Evolutionary conservation across 176 grass and related monocot species (phyloP).

Genomic region (Triticum timopheevii): DNA sequence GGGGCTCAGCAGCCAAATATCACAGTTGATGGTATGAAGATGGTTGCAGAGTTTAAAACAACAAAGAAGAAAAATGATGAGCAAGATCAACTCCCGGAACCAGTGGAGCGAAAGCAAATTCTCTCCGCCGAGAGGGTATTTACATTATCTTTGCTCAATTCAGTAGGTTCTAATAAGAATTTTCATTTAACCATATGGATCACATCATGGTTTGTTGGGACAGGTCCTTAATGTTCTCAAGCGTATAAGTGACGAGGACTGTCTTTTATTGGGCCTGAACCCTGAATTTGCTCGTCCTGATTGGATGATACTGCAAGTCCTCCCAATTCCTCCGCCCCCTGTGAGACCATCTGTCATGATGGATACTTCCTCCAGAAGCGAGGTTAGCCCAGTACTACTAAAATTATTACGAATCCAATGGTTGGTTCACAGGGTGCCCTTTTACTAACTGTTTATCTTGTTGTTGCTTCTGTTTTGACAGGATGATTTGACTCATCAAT

Average conservation of each 20-base stretch:
- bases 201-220: constrained; percentile 10
- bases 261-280: constrained; percentile 74
- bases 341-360: constrained; percentile 99
- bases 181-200: constrained; percentile 17
- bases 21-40: constrained; percentile 98
- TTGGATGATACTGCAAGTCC: constrained; percentile 99
- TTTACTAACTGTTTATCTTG: neutral
- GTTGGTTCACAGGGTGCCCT: neutral
- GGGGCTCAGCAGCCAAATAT: constrained; percentile 98
- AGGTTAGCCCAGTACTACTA: constrained; percentile 44
- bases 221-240: constrained; percentile 98
- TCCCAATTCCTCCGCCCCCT: constrained; percentile 94
- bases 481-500: constrained; percentile 99
- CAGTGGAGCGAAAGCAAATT: constrained; percentile 88
- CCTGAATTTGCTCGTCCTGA: constrained; percentile 96
- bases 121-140: constrained; percentile 87
- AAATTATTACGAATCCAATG: neutral
- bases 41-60: constrained; percentile 95
- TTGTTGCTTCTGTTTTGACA: constrained; percentile 19
- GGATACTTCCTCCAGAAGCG: constrained; percentile 98
- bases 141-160: neutral
- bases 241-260: constrained; percentile 94
- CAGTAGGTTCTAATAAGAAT: neutral
- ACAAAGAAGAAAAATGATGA: constrained; percentile 91
- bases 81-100: constrained; percentile 93